Conservation (phyloP, 805 yeast genomes). For the Ogataea paradorogensis region DNA sequence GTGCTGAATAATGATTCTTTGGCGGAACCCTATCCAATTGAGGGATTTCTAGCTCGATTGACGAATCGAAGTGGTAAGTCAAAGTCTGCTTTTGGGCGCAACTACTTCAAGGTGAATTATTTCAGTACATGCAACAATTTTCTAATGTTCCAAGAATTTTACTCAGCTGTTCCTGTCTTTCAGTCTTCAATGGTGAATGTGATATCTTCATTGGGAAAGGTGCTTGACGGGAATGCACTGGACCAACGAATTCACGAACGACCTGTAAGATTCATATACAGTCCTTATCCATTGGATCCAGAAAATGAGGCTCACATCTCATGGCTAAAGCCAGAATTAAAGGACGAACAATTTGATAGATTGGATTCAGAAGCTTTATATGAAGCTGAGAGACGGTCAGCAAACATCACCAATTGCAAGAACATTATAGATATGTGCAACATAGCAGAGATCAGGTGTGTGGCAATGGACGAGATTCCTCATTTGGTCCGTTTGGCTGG, state of each 20-base stretch:
- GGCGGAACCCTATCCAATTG: slow-evolving; percentile 69
- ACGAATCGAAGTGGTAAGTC: slow-evolving; percentile 48
- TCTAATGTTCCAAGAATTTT: slow-evolving; percentile 54
- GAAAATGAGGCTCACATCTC: slow-evolving; percentile 48
- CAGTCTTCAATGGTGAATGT: slow-evolving; percentile 18
- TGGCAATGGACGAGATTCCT: slow-evolving; percentile 28
- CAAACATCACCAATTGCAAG: slow-evolving; percentile 53
- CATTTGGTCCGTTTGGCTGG: slow-evolving; percentile 30
- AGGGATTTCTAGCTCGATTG: slow-evolving; percentile 70
- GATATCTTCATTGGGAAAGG: slow-evolving; percentile 36
- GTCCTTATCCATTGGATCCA: slow-evolving; percentile 53
- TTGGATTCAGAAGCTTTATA: slow-evolving; percentile 58
- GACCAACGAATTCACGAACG: slow-evolving; percentile 22
- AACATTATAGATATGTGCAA: slow-evolving; percentile 60
- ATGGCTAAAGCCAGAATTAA: slow-evolving; percentile 52
- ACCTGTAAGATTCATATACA: slow-evolving; percentile 42
- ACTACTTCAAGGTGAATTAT: slow-evolving; percentile 56
- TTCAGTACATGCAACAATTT: slow-evolving; percentile 60
- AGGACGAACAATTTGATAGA: slow-evolving; percentile 39
- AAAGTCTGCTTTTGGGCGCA: slow-evolving; percentile 27
- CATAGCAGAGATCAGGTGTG: slow-evolving; percentile 39
- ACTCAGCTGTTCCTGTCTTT: slow-evolving; percentile 60
- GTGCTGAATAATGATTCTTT: slow-evolving; percentile 26
- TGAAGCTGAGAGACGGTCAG: slow-evolving; percentile 62
- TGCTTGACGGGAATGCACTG: slow-evolving; percentile 26